A percentile compares a stretch with the other conserved stretches of the same genome.
phyloP scores from a whole-genome alignment of 2,329 filamentous ascomycete species.

The Hymenoscyphus repandus region DNA sequence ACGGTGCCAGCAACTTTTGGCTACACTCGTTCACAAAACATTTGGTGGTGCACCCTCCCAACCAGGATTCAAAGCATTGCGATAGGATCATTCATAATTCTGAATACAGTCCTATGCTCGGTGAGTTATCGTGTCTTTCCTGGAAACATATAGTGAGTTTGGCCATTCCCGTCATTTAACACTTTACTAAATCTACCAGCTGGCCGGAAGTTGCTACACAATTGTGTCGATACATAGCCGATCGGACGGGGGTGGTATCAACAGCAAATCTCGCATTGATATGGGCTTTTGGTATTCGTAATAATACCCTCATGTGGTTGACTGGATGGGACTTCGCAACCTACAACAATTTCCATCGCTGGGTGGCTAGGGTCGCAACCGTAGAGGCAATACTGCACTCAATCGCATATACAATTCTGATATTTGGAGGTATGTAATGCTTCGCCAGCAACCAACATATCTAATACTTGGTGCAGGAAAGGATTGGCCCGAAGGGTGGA shows the following conservation, averaged over 20 bases:
- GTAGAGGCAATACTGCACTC: slow-evolving; percentile 60
- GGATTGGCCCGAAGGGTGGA: background rate
- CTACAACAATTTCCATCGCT: slow-evolving; percentile 64
- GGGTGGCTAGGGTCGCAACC: slow-evolving; percentile 58
- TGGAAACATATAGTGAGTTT: slow-evolving; percentile 3
- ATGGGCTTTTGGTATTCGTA: slow-evolving; percentile 63
- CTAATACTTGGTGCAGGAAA: background rate
- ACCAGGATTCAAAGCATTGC: slow-evolving; percentile 39
- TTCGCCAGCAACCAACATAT: too few relatives aligned
- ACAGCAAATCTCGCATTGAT: slow-evolving; percentile 59
- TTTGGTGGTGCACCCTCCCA: slow-evolving; percentile 34
- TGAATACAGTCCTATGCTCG: slow-evolving; percentile 32
- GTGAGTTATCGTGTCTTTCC: slow-evolving; percentile 2
- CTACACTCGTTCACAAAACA: slow-evolving; percentile 32
- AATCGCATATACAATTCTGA: slow-evolving; percentile 44
- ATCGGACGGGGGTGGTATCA: slow-evolving; percentile 59
- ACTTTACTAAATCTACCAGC: slow-evolving; percentile 21
- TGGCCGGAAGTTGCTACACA: slow-evolving; percentile 33
- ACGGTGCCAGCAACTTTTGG: slow-evolving; percentile 41
- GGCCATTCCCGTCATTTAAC: too few relatives aligned
- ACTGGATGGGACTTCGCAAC: slow-evolving; percentile 66
- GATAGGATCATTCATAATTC: slow-evolving; percentile 33
- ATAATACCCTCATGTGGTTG: slow-evolving; percentile 60
- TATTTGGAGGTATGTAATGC: slow-evolving; percentile 34
- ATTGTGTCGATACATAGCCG: slow-evolving; percentile 50